phyloP scores from a whole-genome alignment of 805 yeast species.

The Wickerhamomyces ciferrii region DNA sequence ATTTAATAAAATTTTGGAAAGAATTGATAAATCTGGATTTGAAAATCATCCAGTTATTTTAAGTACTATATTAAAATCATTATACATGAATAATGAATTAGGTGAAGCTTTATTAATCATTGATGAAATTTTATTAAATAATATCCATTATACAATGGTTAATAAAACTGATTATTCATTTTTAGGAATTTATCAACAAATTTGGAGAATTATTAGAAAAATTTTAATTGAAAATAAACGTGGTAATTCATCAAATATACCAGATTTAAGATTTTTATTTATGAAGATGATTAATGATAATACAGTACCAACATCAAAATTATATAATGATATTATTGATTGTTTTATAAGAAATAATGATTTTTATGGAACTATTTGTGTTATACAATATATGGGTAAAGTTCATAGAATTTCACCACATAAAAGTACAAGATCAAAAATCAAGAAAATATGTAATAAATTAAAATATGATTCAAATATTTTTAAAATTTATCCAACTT shows the following conservation, averaged over 20 bases:
- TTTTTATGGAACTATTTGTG: constrained; percentile 13
- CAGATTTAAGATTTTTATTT: constrained; percentile 17
- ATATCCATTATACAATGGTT: constrained; percentile 10
- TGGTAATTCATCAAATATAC: too few species aligned
- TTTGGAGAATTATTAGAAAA: constrained; percentile 25
- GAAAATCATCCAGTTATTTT: constrained; percentile 26
- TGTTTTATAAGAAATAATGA: constrained; percentile 12
- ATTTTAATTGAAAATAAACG: too few species aligned
- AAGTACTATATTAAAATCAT: constrained; percentile 31
- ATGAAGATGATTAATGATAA: constrained; percentile 20
- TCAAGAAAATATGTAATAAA: not conserved
- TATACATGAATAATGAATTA: constrained; percentile 22
- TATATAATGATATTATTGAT: constrained; percentile 14
- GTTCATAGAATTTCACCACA: constrained; percentile 12
- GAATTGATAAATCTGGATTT: constrained; percentile 19
- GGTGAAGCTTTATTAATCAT: constrained; percentile 27
- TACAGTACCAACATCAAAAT: constrained; percentile 14
- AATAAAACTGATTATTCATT: constrained; percentile 2
- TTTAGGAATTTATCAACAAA: constrained; percentile 22
- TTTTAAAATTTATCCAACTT: not conserved
- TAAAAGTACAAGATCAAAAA: not conserved
- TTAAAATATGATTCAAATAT: not conserved
- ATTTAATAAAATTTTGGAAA: constrained; percentile 23
- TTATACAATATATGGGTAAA: constrained; percentile 17
- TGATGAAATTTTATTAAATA: constrained; percentile 22